Base-by-base conservation (phyloP, 345 rosid genomes). In the Jatropha curcas region DNA sequence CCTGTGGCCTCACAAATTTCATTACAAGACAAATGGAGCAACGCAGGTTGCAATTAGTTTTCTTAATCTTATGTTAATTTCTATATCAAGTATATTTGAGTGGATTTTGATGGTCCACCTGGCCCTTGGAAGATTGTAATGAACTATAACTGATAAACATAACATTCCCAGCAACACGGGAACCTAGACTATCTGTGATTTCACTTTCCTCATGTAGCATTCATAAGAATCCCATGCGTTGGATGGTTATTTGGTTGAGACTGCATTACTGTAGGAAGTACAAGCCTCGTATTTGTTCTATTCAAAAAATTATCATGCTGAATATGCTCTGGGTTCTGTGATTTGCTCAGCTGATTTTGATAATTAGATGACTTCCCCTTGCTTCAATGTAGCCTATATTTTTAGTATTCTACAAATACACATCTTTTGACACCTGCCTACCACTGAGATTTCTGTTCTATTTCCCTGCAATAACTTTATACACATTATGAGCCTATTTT, bases 1-100 rank as follows among this genome's bases (percentile, higher is more conserved):
- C 61, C 64, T 79, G 58, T 84, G 87, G 87, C 87, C 87, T 52
- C 73, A 84, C 25, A 84, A 84, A 34, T 84, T 84, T 77, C 79
- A 77, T 24, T 82, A 76, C 79, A 84, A 84, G 68, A 84, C 84
- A 51, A 84, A 84, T 76, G 87, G 87, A 70, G 87, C 74, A 52
- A 76, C 84, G 37, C 87, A 84, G 87, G 87, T 84, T 60, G 33
- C 22, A 37, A 53, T 69, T 28, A 53, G 20, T 28, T 66, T 20
- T 16, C 60, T 55, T 30, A 17, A 48, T 9, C 0, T 50, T 61
- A 41, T 64, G 19, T 58, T 52, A 50, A 20, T 12, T 43, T 27
- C 43, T 50, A 31, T 45, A 24, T 60, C 25, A 41, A 33, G 60
- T 45, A 19, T 65, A 25, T 65, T 48, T 28, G 31, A 60, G 22